Base-by-base conservation (phyloP, 2,329 filamentous ascomycete genomes). In the Calonectria henricotiae region DNA sequence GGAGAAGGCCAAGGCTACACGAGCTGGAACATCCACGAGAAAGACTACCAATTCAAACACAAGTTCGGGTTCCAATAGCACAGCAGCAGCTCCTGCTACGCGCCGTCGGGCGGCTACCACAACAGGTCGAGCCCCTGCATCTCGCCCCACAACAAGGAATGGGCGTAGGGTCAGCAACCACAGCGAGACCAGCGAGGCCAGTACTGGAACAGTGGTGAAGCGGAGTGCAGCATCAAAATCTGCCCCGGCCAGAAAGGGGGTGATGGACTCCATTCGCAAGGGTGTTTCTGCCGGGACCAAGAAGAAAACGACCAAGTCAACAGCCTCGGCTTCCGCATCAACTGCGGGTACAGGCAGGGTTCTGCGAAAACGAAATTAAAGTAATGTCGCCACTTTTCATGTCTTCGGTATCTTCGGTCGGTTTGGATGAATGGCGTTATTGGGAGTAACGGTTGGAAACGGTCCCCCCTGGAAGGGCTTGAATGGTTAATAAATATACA, bases 111-210 rank as follows among this genome's bases (percentile, higher is more conserved):
- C 84, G 35, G 79, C 84, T 23, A 77, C 82, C 39, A 71, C 82
- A 27, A 76, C 84, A 23, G 76, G 79, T n/a, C 83, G 81, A 61
- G 82, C 83, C 30, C 73, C 79, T 32, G 71, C 78, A 17, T 77
- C 81, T 12, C 79, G 82, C 39, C 80, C 82, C 37, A 82, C 83
- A 23, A 88, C 87, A 39, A 85, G 86, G 69, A 86, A 84, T 41
- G 83, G 83, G 66, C 85, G 87, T 71, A 86, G 89, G 79, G 81
- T 84, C 77, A 93, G 91, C 76, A 86, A 83, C 74, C 85, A 84
- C 67, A 93, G 91, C 78, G 90, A 90, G 77, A 85, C 88, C 17
- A 93, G 90, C 75, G 89, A 92, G 66, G 86, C 83, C 5, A 93
- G 91, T 80, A 88, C 88, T 15, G 88, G 89, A 8, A 93, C 92